These are phyloP conservation scores for Venturia aucupariae DNA, from an alignment of 2,329 filamentous ascomycete genomes.

Conservation along the genomic window DNA sequence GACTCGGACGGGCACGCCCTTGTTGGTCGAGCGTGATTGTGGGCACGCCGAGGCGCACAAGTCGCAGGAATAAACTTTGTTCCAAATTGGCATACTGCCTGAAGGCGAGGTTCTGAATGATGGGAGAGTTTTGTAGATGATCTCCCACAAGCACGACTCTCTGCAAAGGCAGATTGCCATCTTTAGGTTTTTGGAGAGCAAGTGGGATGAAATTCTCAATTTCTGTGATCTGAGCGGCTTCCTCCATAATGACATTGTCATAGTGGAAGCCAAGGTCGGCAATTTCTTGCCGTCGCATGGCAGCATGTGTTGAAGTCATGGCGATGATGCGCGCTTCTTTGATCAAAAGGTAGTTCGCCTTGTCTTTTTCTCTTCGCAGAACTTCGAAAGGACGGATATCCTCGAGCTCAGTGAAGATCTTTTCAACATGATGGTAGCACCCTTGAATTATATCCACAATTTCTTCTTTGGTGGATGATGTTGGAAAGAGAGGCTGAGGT, in stretches of 20 bases:
- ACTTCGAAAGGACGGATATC: slow-evolving; percentile 96
- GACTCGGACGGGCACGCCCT: slow-evolving; percentile 77
- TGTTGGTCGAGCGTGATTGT: slow-evolving; percentile 85
- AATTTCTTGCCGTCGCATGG: slow-evolving; percentile 87
- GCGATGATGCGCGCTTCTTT: slow-evolving; percentile 96
- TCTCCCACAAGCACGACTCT: slow-evolving; percentile 89
- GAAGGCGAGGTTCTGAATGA: slow-evolving; percentile 91
- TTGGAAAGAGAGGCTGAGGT: slow-evolving; percentile 74
- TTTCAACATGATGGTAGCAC: slow-evolving; percentile 80
- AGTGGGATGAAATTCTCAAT: slow-evolving; percentile 94
- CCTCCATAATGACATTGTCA: slow-evolving; percentile 96
- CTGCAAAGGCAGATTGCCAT: slow-evolving; percentile 67
- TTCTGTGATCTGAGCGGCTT: slow-evolving; percentile 95
- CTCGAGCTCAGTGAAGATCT: slow-evolving; percentile 84
- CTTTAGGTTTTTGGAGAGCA: slow-evolving; percentile 73
- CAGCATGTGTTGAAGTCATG: slow-evolving; percentile 97
- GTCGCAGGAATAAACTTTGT: slow-evolving; percentile 85
- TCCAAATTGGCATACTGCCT: slow-evolving; percentile 92
- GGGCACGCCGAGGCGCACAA: slow-evolving; percentile 88
- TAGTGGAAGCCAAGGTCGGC: slow-evolving; percentile 89
- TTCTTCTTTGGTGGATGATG: slow-evolving; percentile 54
- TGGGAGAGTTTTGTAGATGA: slow-evolving; percentile 91
- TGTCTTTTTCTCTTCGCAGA: slow-evolving; percentile 76
- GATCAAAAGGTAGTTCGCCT: slow-evolving; percentile 88
- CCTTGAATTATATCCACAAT: slow-evolving; percentile 69